Conservation (phyloP, 106 monocot species). For the Acorus calamus region DNA sequence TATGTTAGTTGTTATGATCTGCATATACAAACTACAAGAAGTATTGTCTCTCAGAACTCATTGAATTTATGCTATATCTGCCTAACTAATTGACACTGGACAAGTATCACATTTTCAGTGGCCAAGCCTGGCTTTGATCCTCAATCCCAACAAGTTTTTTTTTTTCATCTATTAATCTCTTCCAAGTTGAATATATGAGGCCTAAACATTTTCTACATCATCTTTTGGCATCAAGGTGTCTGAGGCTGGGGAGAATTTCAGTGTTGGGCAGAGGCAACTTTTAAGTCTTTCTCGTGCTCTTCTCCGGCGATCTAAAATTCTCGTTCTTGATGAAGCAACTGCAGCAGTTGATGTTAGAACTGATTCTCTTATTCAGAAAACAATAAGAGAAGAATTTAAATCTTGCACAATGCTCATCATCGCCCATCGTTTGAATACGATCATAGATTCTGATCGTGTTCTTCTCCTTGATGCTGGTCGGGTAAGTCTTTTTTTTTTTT, state of each 20-base stretch:
- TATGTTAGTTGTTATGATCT: neutral
- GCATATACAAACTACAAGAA: too few species aligned
- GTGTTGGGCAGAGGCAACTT: conserved; percentile 93
- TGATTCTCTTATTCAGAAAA: conserved; percentile 95
- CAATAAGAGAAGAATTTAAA: conserved; percentile 94
- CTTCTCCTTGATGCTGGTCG: conserved; percentile 84
- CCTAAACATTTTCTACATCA: neutral
- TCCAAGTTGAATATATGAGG: too few species aligned
- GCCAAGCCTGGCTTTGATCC: too few species aligned
- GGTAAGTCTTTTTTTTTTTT: conserved; percentile 26
- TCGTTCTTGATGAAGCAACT: conserved; percentile 99
- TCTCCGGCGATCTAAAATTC: conserved; percentile 84
- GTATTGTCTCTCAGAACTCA: too few species aligned
- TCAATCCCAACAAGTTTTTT: too few species aligned
- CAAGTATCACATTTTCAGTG: too few species aligned
- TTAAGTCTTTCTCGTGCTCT: conserved; percentile 91
- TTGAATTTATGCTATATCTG: too few species aligned
- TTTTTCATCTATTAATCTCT: too few species aligned
- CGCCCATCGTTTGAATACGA: conserved; percentile 91
- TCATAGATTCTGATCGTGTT: conserved; percentile 87
- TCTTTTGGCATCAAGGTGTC: conserved; percentile 40
- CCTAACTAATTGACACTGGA: too few species aligned
- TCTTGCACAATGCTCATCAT: conserved; percentile 97
- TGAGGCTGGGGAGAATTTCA: conserved; percentile 93
- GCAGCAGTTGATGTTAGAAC: conserved; percentile 99